Conservation (phyloP, 2,329 filamentous ascomycete species). For the Akanthomyces lecanii region DNA sequence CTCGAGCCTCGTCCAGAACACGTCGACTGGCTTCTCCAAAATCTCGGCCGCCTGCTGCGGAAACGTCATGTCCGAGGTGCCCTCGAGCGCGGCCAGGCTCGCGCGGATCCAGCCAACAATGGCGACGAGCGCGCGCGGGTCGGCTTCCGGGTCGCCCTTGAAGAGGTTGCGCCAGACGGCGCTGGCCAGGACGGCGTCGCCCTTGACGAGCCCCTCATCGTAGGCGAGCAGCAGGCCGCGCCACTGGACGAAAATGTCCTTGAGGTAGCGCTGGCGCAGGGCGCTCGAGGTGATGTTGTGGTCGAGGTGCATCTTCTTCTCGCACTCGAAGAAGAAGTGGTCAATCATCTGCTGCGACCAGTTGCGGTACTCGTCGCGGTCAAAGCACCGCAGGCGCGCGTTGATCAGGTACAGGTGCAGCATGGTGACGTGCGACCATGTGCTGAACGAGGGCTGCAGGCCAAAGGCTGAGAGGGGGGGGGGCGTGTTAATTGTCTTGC, state of each 20-base stretch:
- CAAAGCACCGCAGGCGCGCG: conserved; percentile 75
- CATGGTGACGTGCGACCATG: conserved; percentile 94
- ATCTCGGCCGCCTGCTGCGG: conserved; percentile 30
- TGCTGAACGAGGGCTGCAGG: conserved; percentile 83
- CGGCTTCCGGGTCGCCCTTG: conserved; percentile 59
- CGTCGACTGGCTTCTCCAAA: conserved; percentile 33
- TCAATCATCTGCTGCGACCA: conserved; percentile 92
- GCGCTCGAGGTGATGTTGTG: conserved; percentile 64
- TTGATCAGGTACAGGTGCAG: conserved; percentile 92
- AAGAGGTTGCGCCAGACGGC: conserved; percentile 94
- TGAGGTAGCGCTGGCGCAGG: conserved; percentile 63
- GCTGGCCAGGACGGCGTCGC: conserved; percentile 71
- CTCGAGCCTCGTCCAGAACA: conserved; percentile 44
- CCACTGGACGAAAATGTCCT: conserved; percentile 93
- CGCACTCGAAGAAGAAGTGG: conserved; percentile 89
- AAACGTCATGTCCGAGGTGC: conserved; percentile 42
- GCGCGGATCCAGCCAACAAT: conserved; percentile 55
- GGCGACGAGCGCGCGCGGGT: conserved; percentile 47
- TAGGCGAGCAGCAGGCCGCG: conserved; percentile 79
- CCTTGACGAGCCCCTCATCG: conserved; percentile 73
- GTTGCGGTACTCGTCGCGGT: conserved; percentile 60
- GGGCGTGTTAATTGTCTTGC: conserved; percentile 1
- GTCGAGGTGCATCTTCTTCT: conserved; percentile 75
- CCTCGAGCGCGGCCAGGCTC: conserved; percentile 45
- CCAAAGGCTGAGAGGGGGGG: conserved; percentile 57